Evolutionary conservation across 192 early-diverging fungal genomes (phyloP).

Genomic region (Dispira simplex): DNA sequence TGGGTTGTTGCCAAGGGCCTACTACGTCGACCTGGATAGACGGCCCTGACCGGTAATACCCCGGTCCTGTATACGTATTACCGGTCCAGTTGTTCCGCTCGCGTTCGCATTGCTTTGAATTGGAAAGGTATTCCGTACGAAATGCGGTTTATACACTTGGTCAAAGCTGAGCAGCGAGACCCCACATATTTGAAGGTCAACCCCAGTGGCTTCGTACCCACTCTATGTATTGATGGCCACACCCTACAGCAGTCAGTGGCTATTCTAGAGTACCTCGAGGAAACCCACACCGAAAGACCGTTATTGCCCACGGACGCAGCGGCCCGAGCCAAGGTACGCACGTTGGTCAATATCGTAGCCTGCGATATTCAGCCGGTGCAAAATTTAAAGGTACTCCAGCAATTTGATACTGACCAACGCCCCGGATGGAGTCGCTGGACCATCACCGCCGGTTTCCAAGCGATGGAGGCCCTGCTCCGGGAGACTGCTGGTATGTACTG

Average conservation of each 20-base stretch:
- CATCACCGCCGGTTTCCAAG: constrained; percentile 48
- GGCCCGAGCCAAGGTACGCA: constrained; percentile 47
- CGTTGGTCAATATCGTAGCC: constrained; percentile 50
- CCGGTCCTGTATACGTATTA: constrained; percentile 56
- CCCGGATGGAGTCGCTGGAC: constrained; percentile 19
- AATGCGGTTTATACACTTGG: constrained; percentile 42
- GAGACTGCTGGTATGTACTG: constrained; percentile 53
- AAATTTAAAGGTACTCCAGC: constrained; percentile 57
- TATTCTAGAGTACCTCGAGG: constrained; percentile 85
- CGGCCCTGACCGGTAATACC: too few species aligned
- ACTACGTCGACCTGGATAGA: too few species aligned
- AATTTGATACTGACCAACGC: constrained; percentile 34
- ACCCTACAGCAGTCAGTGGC: constrained; percentile 50
- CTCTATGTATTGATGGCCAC: constrained; percentile 39
- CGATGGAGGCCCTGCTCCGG: constrained; percentile 48
- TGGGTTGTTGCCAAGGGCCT: too few species aligned
- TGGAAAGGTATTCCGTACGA: constrained; percentile 67
- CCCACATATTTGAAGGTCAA: constrained; percentile 45
- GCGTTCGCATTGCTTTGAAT: constrained; percentile 58
- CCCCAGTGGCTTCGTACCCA: constrained; percentile 52
- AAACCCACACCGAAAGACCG: constrained; percentile 35
- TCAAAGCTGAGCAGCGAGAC: constrained; percentile 52
- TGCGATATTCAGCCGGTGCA: constrained; percentile 81
- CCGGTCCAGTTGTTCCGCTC: constrained; percentile 56
- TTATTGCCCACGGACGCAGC: constrained; percentile 58